These are phyloP conservation scores for Talaromyces sp. DNA, from an alignment of 2,329 filamentous ascomycete species.

Conservation along the genomic window DNA sequence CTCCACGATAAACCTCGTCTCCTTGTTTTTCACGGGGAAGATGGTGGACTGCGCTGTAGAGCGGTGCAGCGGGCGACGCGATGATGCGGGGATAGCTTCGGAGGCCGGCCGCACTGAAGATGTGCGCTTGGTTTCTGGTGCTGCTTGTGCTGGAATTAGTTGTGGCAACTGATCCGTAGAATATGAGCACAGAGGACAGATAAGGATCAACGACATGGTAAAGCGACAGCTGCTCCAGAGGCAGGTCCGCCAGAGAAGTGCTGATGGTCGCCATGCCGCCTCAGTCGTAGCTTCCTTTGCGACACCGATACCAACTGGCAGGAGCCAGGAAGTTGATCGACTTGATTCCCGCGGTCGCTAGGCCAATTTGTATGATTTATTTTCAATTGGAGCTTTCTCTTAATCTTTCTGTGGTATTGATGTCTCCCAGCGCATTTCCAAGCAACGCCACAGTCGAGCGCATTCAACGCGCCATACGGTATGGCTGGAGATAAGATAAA, in stretches of 20 bases:
- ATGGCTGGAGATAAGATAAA: conserved; percentile 16
- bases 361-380: not conserved
- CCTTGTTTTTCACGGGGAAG: conserved; percentile 92
- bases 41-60: conserved; percentile 85
- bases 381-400: not conserved
- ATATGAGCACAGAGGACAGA: conserved; percentile 78
- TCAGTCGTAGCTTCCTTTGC: conserved; percentile 18
- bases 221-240: conserved; percentile 76
- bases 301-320: not conserved
- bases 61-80: conserved; percentile 84
- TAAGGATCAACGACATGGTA: conserved; percentile 84
- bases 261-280: conserved; percentile 76
- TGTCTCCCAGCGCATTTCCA: not conserved
- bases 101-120: conserved; percentile 85
- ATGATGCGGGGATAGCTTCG: conserved; percentile 88
- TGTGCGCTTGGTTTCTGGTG: conserved; percentile 90
- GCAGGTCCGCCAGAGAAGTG: conserved; percentile 70
- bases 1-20: conserved; percentile 83
- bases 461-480: conserved; percentile 15
- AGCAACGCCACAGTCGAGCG: conserved; percentile 8
- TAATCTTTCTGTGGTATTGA: not conserved
- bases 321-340: not conserved
- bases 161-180: conserved; percentile 87
- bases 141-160: conserved; percentile 82
- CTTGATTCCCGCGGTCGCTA: not conserved